Percentiles rank a stretch among this genome's conserved stretches.
phyloP scores from a whole-genome alignment of 352 stramenopile species.

The Phytopythium mirpurense region DNA sequence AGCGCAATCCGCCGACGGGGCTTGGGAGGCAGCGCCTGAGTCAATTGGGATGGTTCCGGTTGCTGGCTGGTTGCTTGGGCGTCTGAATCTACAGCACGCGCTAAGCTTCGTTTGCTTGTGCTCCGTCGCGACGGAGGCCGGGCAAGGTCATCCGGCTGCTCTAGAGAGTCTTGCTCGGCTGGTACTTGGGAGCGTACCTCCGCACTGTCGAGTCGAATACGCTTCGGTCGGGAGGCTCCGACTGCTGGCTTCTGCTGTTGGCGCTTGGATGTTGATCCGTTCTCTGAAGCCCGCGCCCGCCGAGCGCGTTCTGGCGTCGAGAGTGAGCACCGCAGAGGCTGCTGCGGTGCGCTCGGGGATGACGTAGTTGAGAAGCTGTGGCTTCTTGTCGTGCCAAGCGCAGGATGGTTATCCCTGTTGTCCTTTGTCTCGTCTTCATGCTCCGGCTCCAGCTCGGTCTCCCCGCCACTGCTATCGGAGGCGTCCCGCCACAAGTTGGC shows the following conservation, averaged over 20 bases:
- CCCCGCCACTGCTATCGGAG: slow-evolving; percentile 44
- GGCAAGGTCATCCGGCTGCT: neutral
- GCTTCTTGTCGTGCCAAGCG: neutral
- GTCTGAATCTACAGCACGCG: neutral
- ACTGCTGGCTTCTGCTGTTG: slow-evolving; percentile 3
- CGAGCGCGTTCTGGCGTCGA: slow-evolving; percentile 17
- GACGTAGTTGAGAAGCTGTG: neutral
- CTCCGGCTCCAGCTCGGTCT: slow-evolving; percentile 64
- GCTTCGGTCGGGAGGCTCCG: slow-evolving; percentile 11
- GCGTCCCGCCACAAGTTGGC: slow-evolving; percentile 20
- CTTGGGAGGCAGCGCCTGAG: neutral
- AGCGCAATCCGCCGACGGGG: slow-evolving; percentile 1
- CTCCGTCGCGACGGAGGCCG: neutral
- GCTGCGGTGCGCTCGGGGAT: neutral
- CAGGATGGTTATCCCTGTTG: neutral
- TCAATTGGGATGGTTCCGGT: neutral
- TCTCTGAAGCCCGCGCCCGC: slow-evolving; percentile 1
- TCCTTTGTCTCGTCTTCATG: slow-evolving; percentile 16
- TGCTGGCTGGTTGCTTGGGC: neutral
- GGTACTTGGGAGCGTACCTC: neutral
- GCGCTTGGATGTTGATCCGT: slow-evolving; percentile 11
- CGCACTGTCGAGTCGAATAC: slow-evolving; percentile 12
- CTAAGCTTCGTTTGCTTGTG: neutral
- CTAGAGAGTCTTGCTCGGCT: neutral
- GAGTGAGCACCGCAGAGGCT: slow-evolving; percentile 12